Percentiles rank a stretch among this genome's conserved stretches.
Conservation (phyloP, 2,329 filamentous ascomycete species). For the Stemphylium vesicarium region DNA sequence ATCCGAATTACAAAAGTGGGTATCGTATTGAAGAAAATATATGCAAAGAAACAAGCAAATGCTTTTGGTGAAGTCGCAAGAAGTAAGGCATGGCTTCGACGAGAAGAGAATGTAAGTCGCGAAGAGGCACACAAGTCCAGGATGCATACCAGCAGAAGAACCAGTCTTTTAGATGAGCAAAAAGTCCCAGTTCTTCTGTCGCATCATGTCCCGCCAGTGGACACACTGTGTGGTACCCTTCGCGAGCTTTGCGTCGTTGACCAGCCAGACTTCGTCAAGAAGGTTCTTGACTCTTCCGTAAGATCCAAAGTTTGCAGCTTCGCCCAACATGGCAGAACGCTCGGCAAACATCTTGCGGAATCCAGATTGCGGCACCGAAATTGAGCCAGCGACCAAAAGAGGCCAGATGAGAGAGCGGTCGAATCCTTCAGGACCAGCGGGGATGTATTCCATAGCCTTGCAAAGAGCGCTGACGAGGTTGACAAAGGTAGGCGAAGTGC, state of each 20-base stretch:
- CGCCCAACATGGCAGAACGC: conserved; percentile 75
- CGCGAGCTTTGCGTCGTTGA: conserved; percentile 68
- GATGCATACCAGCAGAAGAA: conserved; percentile 47
- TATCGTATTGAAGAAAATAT: conserved; percentile 47
- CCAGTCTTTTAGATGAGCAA: conserved; percentile 72
- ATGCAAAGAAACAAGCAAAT: conserved; percentile 45
- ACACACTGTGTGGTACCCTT: conserved; percentile 67
- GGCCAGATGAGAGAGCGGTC: conserved; percentile 95
- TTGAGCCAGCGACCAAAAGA: conserved; percentile 82
- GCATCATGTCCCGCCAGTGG: conserved; percentile 96
- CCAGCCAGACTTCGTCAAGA: conserved; percentile 80
- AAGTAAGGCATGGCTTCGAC: conserved; percentile 13
- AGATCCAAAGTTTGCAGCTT: conserved; percentile 78
- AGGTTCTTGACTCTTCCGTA: conserved; percentile 83
- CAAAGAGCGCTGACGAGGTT: conserved; percentile 80
- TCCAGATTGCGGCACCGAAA: conserved; percentile 72
- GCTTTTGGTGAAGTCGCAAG: conserved; percentile 25
- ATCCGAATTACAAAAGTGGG: conserved; percentile 49
- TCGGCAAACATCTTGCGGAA: conserved; percentile 83
- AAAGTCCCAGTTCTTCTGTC: conserved; percentile 88
- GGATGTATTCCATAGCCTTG: conserved; percentile 79
- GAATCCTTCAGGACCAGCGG: conserved; percentile 79
- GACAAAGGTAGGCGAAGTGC: conserved; percentile 73
- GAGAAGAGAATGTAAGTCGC: conserved; percentile 31
- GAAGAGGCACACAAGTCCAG: conserved; percentile 39